These are phyloP conservation scores for Colletotrichum sp. DNA, from an alignment of 2,329 filamentous ascomycete genomes.

Conservation along the genomic window DNA sequence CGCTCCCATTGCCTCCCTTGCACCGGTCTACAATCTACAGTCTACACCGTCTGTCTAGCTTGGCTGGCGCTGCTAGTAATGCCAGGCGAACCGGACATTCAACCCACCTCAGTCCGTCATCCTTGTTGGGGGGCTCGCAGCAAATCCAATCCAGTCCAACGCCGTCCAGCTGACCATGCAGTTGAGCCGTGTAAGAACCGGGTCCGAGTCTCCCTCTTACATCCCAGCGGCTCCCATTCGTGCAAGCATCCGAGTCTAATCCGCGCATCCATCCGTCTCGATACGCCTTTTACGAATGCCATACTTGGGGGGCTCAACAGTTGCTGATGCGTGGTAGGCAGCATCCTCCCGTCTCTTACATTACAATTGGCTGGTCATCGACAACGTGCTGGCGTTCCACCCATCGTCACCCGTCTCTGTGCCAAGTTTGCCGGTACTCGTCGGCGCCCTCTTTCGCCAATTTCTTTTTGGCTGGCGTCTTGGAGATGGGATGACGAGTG, in stretches of 20 bases:
- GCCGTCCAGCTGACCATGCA: not conserved
- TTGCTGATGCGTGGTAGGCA: not conserved
- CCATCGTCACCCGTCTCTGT: not conserved
- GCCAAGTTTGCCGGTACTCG: not conserved
- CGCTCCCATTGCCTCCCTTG: not conserved
- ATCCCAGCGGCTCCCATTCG: not conserved
- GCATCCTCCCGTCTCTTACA: not conserved
- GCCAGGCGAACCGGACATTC: constrained; percentile 3
- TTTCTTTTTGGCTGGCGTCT: not conserved
- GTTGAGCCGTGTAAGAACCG: not conserved
- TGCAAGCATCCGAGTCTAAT: not conserved
- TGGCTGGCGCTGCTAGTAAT: not conserved
- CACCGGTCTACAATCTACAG: not conserved
- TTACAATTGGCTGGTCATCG: not conserved
- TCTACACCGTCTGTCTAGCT: not conserved
- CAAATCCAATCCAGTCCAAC: not conserved
- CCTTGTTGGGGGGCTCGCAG: not conserved
- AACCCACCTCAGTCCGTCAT: not conserved
- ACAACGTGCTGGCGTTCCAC: not conserved
- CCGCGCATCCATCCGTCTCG: not conserved
- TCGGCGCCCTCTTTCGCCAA: not conserved
- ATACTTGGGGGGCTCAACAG: not conserved
- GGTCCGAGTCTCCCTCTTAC: not conserved
- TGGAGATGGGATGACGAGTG: constrained; percentile 1
- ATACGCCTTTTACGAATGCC: not conserved